Evolutionary conservation across 108 stramenopile species (phyloP), one percentile per base, ranked within the genome.

Genomic region (Cyclotella choctawhatcheeana): DNA sequence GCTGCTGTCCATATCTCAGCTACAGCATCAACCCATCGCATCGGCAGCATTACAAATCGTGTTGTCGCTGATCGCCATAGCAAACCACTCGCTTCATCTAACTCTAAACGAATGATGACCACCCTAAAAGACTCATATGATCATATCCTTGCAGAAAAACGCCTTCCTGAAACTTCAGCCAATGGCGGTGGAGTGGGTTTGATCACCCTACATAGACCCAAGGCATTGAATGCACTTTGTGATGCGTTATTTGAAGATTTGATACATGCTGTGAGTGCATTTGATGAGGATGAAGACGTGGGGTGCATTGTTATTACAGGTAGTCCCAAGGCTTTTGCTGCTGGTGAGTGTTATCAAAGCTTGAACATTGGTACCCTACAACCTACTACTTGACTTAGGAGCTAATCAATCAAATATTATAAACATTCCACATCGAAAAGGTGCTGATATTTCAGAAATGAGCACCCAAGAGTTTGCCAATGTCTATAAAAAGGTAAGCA

Each of bases 391-490:
- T n/a, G n/a, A n/a, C n/a, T n/a, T n/a, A n/a, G n/a, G n/a, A n/a
- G n/a, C n/a, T n/a, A n/a, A n/a, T n/a, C n/a, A n/a, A n/a, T n/a
- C n/a, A n/a, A n/a, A n/a, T n/a, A n/a, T n/a, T n/a, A n/a, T n/a
- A n/a, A n/a, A n/a, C n/a, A n/a, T n/a, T n/a, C n/a, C n/a, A n/a
- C n/a, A n/a, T n/a, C n/a, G n/a, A n/a, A n/a, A n/a, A 79, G 93
- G 93, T 25, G 98, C 98, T 2, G 98, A 99, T 72, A 98, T 99
- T 76, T 87, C 89, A 50, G 97, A 99, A 85, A 98, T 99, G 98
- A 76, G 83, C 43, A 59, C 65, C 58, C 58, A 68, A 32, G 76
- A 69, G 32, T 99, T 92, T 85, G 91, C 93, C 26, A 68, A 88
- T 51, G 88, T 79, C 4, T 96, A 94, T 82, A 79, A 77, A 43